Evolutionary conservation across 176 grass and related monocot genomes (phyloP).

Genomic region (Canna indica): DNA sequence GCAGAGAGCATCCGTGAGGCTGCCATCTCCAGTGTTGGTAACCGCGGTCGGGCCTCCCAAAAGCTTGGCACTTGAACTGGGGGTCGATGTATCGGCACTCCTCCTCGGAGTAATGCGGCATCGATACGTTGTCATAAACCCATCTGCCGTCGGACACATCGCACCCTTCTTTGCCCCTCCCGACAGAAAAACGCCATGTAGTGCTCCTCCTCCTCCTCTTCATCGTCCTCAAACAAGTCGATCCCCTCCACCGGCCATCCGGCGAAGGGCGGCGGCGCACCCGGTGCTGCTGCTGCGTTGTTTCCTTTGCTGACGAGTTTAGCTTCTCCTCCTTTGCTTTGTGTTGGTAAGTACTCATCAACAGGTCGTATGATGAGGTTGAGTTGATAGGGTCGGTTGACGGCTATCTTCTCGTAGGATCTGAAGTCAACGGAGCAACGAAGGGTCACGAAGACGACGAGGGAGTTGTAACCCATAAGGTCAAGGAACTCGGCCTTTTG

Average conservation of each 20-base stretch:
- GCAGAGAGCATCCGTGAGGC: constrained; percentile 14
- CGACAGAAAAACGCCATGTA: constrained; percentile 10
- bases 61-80: constrained; percentile 14
- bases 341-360: not conserved
- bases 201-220: not conserved
- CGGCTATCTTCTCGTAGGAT: not conserved
- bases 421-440: not conserved
- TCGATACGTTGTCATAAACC: constrained; percentile 1
- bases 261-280: not conserved
- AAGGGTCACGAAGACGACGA: not conserved
- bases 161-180: constrained; percentile 6
- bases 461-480: not conserved
- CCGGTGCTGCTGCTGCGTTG: no score
- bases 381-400: no score
- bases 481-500: not conserved
- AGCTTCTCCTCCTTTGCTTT: not conserved
- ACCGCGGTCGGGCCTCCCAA: not conserved
- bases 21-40: constrained; percentile 23
- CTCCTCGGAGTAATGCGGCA: constrained; percentile 8
- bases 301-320: no score
- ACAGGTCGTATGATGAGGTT: not conserved
- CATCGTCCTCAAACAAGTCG: not conserved
- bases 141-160: constrained; percentile 12
- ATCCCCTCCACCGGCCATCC: not conserved
- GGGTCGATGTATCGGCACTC: constrained; percentile 3